Percentiles rank a stretch among this genome's conserved stretches.
These are phyloP conservation scores for Osmanthus fragrans DNA, from an alignment of 257 asterid genomes.

Conservation along the genomic window DNA sequence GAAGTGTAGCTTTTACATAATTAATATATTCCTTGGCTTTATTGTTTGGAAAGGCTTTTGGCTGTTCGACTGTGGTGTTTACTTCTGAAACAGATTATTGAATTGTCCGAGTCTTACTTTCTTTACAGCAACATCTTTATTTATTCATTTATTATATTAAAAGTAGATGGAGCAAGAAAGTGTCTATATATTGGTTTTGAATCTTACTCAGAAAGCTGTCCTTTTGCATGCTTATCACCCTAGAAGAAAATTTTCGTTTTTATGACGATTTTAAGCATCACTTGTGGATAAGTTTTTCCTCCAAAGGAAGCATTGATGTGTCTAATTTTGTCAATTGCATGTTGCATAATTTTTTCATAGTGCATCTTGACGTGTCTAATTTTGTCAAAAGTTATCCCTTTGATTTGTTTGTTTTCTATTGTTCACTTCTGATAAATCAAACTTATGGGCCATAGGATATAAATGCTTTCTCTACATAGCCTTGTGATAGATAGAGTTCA, in stretches of 20 bases:
- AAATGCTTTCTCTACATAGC: background rate
- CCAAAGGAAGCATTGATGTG: background rate
- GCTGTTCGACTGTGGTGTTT: conserved; percentile 6
- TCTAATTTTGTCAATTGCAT: background rate
- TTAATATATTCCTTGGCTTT: background rate
- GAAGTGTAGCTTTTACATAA: background rate
- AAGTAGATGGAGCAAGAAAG: conserved; percentile 5
- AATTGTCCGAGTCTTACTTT: conserved; percentile 8
- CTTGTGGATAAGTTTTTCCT: background rate
- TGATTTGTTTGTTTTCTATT: background rate
- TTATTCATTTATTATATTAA: background rate
- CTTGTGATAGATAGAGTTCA: background rate
- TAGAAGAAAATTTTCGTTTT: background rate
- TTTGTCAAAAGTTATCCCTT: background rate
- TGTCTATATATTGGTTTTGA: background rate
- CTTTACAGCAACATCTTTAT: background rate
- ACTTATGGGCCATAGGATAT: background rate
- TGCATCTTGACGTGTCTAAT: background rate
- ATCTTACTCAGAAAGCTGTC: background rate
- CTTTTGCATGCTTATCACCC: background rate
- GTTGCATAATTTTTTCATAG: too few species aligned
- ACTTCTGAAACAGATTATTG: background rate
- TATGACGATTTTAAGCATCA: background rate
- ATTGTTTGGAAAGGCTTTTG: background rate
- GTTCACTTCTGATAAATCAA: background rate